These are phyloP conservation scores for Melaleuca quinquenervia DNA, from an alignment of 345 rosid genomes.

Conservation along the genomic window DNA sequence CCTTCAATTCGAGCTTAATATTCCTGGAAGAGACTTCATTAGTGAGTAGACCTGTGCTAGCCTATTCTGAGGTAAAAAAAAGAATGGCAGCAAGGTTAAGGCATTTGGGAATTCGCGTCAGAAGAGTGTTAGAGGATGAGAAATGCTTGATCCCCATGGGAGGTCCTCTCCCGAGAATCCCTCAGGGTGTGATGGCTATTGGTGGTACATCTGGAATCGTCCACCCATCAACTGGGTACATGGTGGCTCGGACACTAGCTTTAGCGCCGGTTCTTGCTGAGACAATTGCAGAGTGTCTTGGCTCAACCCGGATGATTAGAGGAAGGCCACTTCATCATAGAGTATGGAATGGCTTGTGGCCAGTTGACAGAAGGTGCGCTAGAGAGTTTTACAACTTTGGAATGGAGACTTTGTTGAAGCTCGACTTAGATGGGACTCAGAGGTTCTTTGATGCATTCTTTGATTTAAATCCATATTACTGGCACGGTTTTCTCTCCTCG, in stretches of 20 bases:
- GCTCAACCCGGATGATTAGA: constrained; percentile 54
- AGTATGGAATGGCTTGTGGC: constrained; percentile 57
- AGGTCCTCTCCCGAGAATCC: constrained; percentile 53
- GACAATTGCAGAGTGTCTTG: constrained; percentile 52
- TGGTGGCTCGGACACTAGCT: constrained; percentile 45
- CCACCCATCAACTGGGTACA: constrained; percentile 66
- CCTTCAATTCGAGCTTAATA: constrained; percentile 35
- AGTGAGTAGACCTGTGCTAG: constrained; percentile 44
- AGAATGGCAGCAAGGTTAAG: constrained; percentile 65
- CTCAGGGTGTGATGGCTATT: constrained; percentile 51
- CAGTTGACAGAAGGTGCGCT: constrained; percentile 22
- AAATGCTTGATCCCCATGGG: constrained; percentile 79
- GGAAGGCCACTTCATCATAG: constrained; percentile 38
- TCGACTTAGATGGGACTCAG: constrained; percentile 39
- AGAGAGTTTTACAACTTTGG: constrained; percentile 49
- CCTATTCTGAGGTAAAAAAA: constrained; percentile 40
- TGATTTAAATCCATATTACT: constrained; percentile 40
- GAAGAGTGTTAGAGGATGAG: constrained; percentile 42
- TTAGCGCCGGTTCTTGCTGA: constrained; percentile 35
- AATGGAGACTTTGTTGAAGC: constrained; percentile 61
- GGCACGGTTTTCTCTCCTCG: constrained; percentile 62
- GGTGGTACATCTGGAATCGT: constrained; percentile 61
- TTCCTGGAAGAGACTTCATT: constrained; percentile 59
- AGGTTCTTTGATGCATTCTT: constrained; percentile 59
- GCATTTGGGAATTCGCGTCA: constrained; percentile 52